phyloP scores from a whole-genome alignment of 2,329 filamentous ascomycete genomes.

The Volutella citrinella region DNA sequence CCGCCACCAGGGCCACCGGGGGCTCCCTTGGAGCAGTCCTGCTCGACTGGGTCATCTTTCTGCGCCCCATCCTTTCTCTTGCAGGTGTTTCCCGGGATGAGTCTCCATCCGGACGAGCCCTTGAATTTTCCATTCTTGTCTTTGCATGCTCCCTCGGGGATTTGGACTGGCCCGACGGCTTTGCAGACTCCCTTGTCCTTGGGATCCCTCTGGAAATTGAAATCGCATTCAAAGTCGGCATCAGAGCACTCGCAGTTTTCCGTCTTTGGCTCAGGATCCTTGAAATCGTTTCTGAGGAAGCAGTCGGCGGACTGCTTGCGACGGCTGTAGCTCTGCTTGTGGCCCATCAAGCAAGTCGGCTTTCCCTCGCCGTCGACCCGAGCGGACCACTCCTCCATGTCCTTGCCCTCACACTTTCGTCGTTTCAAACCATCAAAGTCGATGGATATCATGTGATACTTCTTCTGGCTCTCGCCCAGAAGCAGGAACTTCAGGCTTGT shows the following conservation, averaged over 20 bases:
- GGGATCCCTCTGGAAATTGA: constrained; percentile 72
- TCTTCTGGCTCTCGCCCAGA: constrained; percentile 57
- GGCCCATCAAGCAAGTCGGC: constrained; percentile 90
- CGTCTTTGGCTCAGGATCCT: constrained; percentile 67
- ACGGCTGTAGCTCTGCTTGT: constrained; percentile 81
- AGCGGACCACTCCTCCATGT: constrained; percentile 88
- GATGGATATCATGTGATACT: constrained; percentile 68
- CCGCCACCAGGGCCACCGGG: constrained; percentile 28
- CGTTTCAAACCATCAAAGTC: constrained; percentile 83
- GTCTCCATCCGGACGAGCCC: constrained; percentile 85
- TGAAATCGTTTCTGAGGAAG: constrained; percentile 83
- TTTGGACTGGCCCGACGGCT: constrained; percentile 56
- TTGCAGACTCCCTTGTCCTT: constrained; percentile 68
- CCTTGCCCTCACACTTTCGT: constrained; percentile 69
- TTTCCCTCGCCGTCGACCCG: constrained; percentile 76
- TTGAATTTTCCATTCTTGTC: constrained; percentile 68
- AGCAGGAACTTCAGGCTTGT: constrained; percentile 90
- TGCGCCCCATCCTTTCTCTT: constrained; percentile 57
- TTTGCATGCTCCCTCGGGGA: constrained; percentile 73
- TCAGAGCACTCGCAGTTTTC: constrained; percentile 79
- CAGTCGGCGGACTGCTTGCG: constrained; percentile 87
- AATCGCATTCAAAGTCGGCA: constrained; percentile 93
- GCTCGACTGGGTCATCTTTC: constrained; percentile 70
- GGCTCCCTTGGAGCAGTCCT: constrained; percentile 72
- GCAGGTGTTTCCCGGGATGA: constrained; percentile 83